A percentile compares a stretch with the other conserved stretches of the same genome.
These are phyloP conservation scores for Viola odorata DNA, from an alignment of 345 rosid species.

Conservation along the genomic window DNA sequence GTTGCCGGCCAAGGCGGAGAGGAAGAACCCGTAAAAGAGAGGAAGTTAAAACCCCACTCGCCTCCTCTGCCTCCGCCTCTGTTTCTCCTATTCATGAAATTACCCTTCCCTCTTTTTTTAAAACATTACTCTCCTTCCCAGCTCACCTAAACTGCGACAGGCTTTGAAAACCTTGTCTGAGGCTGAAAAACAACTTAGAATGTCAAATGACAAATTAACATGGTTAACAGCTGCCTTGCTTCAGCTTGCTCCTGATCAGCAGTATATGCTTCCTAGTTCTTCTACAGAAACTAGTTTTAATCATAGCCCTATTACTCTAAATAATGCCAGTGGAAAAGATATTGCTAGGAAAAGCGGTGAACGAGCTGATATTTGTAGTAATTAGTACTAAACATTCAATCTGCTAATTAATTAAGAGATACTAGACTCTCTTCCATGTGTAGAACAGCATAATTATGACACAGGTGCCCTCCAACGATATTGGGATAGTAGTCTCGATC, in stretches of 20 bases:
- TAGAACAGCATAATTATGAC: no score
- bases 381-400: no score
- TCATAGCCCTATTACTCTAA: constrained; percentile 39
- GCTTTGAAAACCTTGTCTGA: constrained; percentile 90
- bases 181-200: constrained; percentile 93
- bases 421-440: no score
- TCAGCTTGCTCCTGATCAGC: constrained; percentile 98
- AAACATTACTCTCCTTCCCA: no score
- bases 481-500: no score
- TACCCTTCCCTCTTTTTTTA: no score
- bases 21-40: constrained; percentile 19
- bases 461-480: no score
- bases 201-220: constrained; percentile 82
- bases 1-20: no score
- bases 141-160: constrained; percentile 80
- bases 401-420: no score
- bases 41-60: constrained; percentile 15
- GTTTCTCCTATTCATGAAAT: constrained; percentile 16
- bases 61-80: no score
- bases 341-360: constrained; percentile 31
- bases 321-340: constrained; percentile 36
- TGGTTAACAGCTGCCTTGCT: constrained; percentile 98
- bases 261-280: constrained; percentile 54
- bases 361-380: constrained; percentile 26
- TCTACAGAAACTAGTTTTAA: constrained; percentile 62